Percentiles rank a stretch among this genome's conserved stretches.
Evolutionary conservation across 768 basidiomycete genomes (phyloP).

Genomic region (Clitopilus hobsonii): DNA sequence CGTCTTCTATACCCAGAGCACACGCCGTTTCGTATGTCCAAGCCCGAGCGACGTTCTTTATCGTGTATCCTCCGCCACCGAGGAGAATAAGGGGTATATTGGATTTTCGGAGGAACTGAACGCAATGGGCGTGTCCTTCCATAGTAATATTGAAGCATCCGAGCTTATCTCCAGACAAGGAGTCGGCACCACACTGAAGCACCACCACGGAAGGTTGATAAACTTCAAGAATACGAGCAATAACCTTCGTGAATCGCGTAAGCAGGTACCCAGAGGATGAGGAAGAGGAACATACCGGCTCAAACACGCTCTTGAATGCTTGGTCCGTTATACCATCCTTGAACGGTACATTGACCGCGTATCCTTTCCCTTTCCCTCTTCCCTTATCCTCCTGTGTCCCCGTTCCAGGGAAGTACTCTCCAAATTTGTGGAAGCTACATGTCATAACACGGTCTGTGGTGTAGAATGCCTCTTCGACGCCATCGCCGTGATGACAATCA

Average conservation of each 20-base stretch:
- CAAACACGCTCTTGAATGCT: slow-evolving; percentile 82
- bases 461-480: slow-evolving; percentile 98
- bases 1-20: slow-evolving; percentile 80
- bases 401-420: slow-evolving; percentile 91
- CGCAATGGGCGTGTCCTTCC: slow-evolving; percentile 91
- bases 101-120: slow-evolving; percentile 77
- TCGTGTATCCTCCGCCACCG: slow-evolving; percentile 95
- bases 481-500: slow-evolving; percentile 98
- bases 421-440: slow-evolving; percentile 94
- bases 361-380: slow-evolving; percentile 77
- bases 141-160: slow-evolving; percentile 96
- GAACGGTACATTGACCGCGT: slow-evolving; percentile 89
- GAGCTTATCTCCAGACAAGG: slow-evolving; percentile 90
- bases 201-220: slow-evolving; percentile 85
- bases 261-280: slow-evolving; percentile 1
- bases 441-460: slow-evolving; percentile 98
- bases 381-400: slow-evolving; percentile 84
- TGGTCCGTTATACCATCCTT: slow-evolving; percentile 95
- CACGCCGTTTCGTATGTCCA: slow-evolving; percentile 99
- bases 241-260: slow-evolving; percentile 46
- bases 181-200: slow-evolving; percentile 95
- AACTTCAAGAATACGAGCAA: slow-evolving; percentile 81
- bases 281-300: slow-evolving; percentile 59
- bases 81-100: slow-evolving; percentile 86
- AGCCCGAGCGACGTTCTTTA: slow-evolving; percentile 90